These are phyloP conservation scores for Mycena indigotica DNA, from an alignment of 768 basidiomycete genomes.

Conservation along the genomic window DNA sequence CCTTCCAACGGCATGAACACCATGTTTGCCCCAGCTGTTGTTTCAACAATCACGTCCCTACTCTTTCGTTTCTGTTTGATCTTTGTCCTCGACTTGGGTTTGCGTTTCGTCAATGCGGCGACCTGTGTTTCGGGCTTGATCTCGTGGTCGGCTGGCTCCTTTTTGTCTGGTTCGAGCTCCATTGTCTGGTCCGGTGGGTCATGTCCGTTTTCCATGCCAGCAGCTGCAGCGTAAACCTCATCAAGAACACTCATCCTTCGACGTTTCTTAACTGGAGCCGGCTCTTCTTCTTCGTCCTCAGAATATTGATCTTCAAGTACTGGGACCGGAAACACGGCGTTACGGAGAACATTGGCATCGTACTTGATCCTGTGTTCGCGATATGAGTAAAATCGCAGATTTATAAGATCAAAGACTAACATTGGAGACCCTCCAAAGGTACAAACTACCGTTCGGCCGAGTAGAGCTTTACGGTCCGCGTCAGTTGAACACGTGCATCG, in stretches of 20 bases:
- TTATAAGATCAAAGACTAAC: constrained; percentile 37
- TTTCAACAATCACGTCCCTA: constrained; percentile 10
- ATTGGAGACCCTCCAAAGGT: constrained; percentile 46
- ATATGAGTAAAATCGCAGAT: too few relatives aligned
- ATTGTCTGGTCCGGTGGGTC: not conserved
- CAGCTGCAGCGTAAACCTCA: constrained; percentile 13
- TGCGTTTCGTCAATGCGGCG: not conserved
- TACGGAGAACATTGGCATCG: constrained; percentile 43
- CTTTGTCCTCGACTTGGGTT: not conserved
- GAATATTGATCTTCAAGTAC: not conserved
- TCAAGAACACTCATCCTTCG: constrained; percentile 14
- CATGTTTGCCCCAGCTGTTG: constrained; percentile 1
- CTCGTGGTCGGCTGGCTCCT: not conserved
- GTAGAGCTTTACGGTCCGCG: constrained; percentile 42
- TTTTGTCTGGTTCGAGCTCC: not conserved
- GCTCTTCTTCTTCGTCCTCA: not conserved
- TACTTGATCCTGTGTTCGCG: constrained; percentile 52
- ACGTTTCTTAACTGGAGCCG: constrained; percentile 15
- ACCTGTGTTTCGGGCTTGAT: not conserved
- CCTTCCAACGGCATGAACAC: not conserved
- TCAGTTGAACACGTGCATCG: constrained; percentile 9
- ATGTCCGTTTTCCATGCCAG: not conserved
- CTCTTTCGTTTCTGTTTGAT: not conserved
- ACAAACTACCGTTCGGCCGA: constrained; percentile 51
- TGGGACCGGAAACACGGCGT: constrained; percentile 45